Conservation (phyloP, 1,139 yeast genomes). For the Hyphopichia fennica region DNA sequence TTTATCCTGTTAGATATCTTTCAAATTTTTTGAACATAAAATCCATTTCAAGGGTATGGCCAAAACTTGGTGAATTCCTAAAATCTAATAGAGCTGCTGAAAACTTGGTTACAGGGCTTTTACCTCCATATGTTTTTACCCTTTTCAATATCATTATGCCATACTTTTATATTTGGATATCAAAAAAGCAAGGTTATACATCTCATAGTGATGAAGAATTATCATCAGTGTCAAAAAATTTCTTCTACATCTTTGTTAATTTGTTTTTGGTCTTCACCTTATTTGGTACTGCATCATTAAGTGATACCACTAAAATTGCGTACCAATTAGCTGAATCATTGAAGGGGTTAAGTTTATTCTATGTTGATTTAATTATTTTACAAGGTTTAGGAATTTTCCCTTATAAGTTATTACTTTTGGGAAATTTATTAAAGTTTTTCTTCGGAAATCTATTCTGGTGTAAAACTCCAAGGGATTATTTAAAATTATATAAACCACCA, state of each 20-base stretch:
- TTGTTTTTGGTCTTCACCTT: slow-evolving; percentile 81
- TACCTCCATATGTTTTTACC: slow-evolving; percentile 77
- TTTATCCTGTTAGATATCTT: slow-evolving; percentile 71
- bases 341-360: slow-evolving; percentile 66
- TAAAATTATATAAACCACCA: slow-evolving; percentile 52
- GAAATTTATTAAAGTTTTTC: slow-evolving; percentile 62
- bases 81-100: slow-evolving; percentile 56
- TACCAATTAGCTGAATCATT: slow-evolving; percentile 71
- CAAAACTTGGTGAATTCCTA: slow-evolving; percentile 65
- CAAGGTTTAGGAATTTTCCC: slow-evolving; percentile 84
- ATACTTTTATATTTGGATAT: slow-evolving; percentile 68
- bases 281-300: slow-evolving; percentile 73
- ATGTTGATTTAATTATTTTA: slow-evolving; percentile 69
- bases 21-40: slow-evolving; percentile 71
- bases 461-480: slow-evolving; percentile 60
- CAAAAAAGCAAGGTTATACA: slow-evolving; percentile 70
- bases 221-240: slow-evolving; percentile 76
- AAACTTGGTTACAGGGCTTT: slow-evolving; percentile 71
- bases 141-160: slow-evolving; percentile 72
- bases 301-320: slow-evolving; percentile 69
- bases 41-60: slow-evolving; percentile 70
- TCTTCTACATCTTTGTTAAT: slow-evolving; percentile 80
- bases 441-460: slow-evolving; percentile 47
- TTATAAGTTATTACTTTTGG: slow-evolving; percentile 64
- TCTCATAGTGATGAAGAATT: slow-evolving; percentile 82